Conservation (phyloP, 2,329 filamentous ascomycete species). For the Trichoderma semiorbis region DNA sequence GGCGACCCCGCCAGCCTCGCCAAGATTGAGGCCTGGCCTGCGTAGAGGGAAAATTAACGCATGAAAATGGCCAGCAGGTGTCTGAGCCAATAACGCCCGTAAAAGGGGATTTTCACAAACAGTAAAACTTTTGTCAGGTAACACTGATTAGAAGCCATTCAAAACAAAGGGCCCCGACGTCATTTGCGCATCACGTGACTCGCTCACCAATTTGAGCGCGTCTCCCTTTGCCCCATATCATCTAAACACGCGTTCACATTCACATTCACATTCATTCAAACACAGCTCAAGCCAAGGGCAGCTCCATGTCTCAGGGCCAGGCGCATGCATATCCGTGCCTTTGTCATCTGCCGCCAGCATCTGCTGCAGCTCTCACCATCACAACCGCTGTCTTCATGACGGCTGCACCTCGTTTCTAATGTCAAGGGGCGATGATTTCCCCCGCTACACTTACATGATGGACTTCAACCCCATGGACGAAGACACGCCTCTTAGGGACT, state of each 20-base stretch:
- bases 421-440: constrained; percentile 1
- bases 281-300: not conserved
- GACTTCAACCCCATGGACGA: constrained; percentile 17
- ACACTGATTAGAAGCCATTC: not conserved
- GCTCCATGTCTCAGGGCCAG: not conserved
- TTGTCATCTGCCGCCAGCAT: not conserved
- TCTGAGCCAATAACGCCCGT: not conserved
- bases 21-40: not conserved
- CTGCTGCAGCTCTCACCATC: not conserved
- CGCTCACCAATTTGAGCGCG: not conserved
- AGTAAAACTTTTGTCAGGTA: not conserved
- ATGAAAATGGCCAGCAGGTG: not conserved
- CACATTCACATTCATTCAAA: not conserved
- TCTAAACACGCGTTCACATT: constrained; percentile 11
- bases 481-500: constrained; percentile 11
- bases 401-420: not conserved
- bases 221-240: constrained; percentile 8
- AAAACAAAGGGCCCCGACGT: not conserved
- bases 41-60: not conserved
- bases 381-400: not conserved
- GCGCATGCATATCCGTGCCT: constrained; percentile 1
- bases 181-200: not conserved
- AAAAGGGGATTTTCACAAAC: not conserved
- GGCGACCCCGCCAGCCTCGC: not conserved
- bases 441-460: constrained; percentile 12